Base-by-base conservation (phyloP, 176 grass and related monocot species). In the Ampelocalamus luodianensis region DNA sequence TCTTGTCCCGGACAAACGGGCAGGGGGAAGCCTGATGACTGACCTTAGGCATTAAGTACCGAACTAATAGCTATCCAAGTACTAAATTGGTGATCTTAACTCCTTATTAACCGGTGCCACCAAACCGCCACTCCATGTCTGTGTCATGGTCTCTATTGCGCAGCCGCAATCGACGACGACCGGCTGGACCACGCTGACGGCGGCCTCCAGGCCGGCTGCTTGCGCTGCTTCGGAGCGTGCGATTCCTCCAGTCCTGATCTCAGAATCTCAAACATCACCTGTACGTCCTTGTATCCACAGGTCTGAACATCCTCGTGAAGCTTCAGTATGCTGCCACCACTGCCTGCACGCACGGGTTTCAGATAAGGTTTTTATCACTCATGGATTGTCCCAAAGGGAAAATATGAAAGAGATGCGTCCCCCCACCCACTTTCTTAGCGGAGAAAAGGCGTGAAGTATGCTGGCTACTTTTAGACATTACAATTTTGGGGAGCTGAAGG, bases 251-350 rank as follows among this genome's bases (percentile, higher is more conserved):
- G 83, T 65, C 88, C 92, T 8, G 93, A 90, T 13, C 71, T 91
- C 81, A 97, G 89, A 29, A 97, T 97, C 76, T 97, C 95, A 76
- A 94, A 97, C 89, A 97, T 91, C 87, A 97, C 89, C 70, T 97
- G 92, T 75, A 95, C 95, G 88, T 97, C 95, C 69, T 91, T 79
- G 87, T 97, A 97, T 74, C 85, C 92, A 38, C 95, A 97, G 38
- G 87, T 97, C 63, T 93, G 95, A 62, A 97, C 92, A 24, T 97
- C 95, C 70, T 93, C 85, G 9, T 94, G 93, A 49, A 97, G 87
- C 85, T 93, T 93, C 59, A 94, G 86, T n/a, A 95, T 82, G 80
- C 79, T 95, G 85, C 86, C 87, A 51, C 95, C 89, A 60, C 70
- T 71, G 43, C 89, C 95, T 97, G 90, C 74, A 64, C 54, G 53